Evolutionary conservation across 495 filamentous ascomycete species (phyloP), one percentile per base, ranked within the genome.

Genomic region (Aspergillus cavernicola): DNA sequence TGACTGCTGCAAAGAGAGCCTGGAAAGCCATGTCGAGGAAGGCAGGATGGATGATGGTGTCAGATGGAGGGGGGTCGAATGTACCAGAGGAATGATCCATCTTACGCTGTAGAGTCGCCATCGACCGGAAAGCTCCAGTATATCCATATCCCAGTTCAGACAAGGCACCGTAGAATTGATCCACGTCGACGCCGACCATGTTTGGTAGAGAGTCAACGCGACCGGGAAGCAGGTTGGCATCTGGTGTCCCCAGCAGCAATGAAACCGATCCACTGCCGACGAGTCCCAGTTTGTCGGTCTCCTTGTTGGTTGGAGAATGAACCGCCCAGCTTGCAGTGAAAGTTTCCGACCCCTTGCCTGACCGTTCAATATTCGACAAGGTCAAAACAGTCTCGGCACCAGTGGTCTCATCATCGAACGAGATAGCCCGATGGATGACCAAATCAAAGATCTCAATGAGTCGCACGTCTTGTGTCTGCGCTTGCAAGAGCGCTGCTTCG

Each of bases 111-210:
- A 40, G 18, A 1, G 18, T n/a, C 1, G 38, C 10, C 6, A 40
- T 40, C 7, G 18, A 22, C 3, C 38, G 38, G 38, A 40, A 40
- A 9, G 15, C 10, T 4, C 15, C 38, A 9, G 38, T 40, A 22
- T 40, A 40, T 4, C 10, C 0, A 8, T 2, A 44, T 80, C 46
- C 80, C 77, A 83, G 18, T 57, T 0, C 46, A 38, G 20, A 44
- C 46, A 29, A 29, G 44, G 11, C 39, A 29, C 75, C 18, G 12
- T 77, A 58, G n/a, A 3, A 58, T 6, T 40, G 7, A 9, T 40
- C 38, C 3, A 40, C 15, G 9, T 40, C 20, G 7, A 40, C 19
- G 18, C 10, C 38, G 8, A 11, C 10, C 38, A 40, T 40, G 20
- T 16, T n/a, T 6, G 16, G 13, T 3, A 16, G 35, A 38, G 13